These are phyloP conservation scores for Prunus campanulata DNA, from an alignment of 306 rosid genomes.

Conservation along the genomic window DNA sequence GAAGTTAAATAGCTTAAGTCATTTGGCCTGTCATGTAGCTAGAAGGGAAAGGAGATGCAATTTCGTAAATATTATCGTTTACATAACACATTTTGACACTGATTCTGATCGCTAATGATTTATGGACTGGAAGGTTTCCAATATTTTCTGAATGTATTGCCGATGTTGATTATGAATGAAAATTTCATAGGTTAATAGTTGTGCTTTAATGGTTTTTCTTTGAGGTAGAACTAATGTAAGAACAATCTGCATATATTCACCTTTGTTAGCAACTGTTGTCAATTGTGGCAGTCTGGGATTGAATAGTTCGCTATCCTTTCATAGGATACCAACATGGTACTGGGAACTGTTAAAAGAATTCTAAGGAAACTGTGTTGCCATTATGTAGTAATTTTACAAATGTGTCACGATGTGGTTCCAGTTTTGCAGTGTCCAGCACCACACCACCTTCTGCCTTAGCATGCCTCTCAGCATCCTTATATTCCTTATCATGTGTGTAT, in stretches of 20 bases:
- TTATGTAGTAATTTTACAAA: background rate
- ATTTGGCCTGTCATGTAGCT: background rate
- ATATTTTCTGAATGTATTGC: background rate
- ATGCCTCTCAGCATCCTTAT: background rate
- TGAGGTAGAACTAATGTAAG: background rate
- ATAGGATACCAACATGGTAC: background rate
- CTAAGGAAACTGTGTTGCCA: background rate
- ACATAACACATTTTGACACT: background rate
- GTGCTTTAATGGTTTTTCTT: background rate
- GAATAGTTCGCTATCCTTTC: background rate
- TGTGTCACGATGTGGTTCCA: background rate
- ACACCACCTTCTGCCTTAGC: background rate
- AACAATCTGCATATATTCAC: background rate
- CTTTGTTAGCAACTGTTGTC: background rate
- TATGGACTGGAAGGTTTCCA: background rate
- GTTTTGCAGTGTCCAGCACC: background rate
- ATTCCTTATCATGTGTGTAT: conserved; percentile 13
- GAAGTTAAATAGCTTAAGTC: background rate
- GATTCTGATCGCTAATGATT: background rate
- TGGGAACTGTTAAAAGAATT: background rate
- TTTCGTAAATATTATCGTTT: background rate
- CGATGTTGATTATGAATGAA: background rate
- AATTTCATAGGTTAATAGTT: background rate
- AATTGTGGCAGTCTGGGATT: background rate
- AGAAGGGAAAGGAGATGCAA: background rate